Conservation (phyloP, 2,329 filamentous ascomycete species). For the Fusarium abutilonis region DNA sequence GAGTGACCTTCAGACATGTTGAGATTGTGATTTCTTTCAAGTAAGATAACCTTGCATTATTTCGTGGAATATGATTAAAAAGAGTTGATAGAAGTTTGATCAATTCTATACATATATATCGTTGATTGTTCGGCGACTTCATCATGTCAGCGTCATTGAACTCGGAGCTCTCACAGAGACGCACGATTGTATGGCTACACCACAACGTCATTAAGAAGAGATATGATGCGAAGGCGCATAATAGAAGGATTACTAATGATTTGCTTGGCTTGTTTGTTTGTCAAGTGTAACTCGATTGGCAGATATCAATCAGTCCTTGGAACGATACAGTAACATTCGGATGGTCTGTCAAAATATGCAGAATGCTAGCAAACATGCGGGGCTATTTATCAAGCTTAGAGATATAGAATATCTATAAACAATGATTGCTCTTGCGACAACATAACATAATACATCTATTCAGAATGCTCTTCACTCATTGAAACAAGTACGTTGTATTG, state of each 20-base stretch:
- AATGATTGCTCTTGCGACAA: too few species aligned
- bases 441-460: too few species aligned
- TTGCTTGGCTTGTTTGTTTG: neutral
- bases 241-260: neutral
- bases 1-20: constrained; percentile 20
- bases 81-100: too few species aligned
- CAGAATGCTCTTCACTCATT: too few species aligned
- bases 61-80: too few species aligned
- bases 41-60: too few species aligned
- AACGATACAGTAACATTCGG: too few species aligned
- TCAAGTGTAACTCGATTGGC: neutral
- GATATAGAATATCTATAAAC: too few species aligned
- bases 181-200: constrained; percentile 2
- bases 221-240: neutral
- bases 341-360: too few species aligned
- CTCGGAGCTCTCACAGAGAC: neutral
- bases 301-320: neutral
- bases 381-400: too few species aligned
- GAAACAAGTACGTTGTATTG: too few species aligned
- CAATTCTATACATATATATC: neutral
- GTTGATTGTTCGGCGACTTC: neutral
- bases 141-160: constrained; percentile 32
- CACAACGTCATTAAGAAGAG: constrained; percentile 9
- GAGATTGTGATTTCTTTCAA: neutral
- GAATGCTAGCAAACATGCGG: too few species aligned